These are phyloP conservation scores for Chlamydomonas reinhardtii DNA, from an alignment of 163 green algal species.

Conservation along the genomic window DNA sequence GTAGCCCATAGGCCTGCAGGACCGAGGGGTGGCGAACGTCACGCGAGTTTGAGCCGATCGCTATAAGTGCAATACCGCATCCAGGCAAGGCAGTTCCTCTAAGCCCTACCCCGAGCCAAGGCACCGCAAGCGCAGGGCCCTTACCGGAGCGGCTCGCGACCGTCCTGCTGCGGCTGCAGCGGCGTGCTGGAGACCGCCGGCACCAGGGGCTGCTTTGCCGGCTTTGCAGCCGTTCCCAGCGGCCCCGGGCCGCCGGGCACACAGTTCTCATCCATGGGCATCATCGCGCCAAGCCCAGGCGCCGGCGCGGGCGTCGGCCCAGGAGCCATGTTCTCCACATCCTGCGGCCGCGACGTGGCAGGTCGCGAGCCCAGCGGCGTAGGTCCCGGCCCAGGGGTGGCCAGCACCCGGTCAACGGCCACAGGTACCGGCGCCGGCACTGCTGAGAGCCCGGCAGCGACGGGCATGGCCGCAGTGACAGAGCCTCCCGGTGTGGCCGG, in stretches of 20 bases:
- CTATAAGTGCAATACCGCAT: too few relatives aligned
- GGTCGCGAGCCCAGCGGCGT: neutral
- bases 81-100: too few relatives aligned
- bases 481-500: too few relatives aligned
- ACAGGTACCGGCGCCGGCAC: neutral
- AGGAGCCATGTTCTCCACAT: constrained; percentile 15
- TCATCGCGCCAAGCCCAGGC: neutral
- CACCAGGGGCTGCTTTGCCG: constrained; percentile 29
- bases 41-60: too few relatives aligned
- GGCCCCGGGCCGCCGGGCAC: constrained; percentile 45
- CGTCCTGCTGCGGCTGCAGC: neutral
- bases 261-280: constrained; percentile 30
- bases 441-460: too few relatives aligned
- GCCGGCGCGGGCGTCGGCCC: neutral
- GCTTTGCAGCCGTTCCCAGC: constrained; percentile 47
- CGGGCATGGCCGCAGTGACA: too few relatives aligned
- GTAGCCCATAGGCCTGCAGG: constrained; percentile 9
- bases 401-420: neutral
- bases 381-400: neutral
- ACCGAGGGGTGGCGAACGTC: too few relatives aligned
- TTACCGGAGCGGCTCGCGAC: constrained; percentile 33
- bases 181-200: constrained; percentile 33
- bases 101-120: too few relatives aligned
- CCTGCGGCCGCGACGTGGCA: neutral
- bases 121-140: too few relatives aligned